These are phyloP conservation scores for Lactarius akahatsu DNA, from an alignment of 768 basidiomycete genomes.

Conservation along the genomic window DNA sequence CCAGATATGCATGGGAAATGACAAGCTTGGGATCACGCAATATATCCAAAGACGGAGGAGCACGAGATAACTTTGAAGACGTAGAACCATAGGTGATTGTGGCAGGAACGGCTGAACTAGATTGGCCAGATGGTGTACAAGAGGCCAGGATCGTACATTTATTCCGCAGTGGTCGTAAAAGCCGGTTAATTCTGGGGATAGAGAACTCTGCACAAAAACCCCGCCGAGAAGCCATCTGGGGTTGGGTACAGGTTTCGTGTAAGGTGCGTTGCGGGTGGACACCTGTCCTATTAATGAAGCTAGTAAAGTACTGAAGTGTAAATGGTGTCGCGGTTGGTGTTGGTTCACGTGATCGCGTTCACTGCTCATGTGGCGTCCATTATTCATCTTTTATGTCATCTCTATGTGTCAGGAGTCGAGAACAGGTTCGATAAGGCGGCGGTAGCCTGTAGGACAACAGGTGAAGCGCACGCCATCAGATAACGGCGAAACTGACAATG, in stretches of 20 bases:
- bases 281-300: not conserved
- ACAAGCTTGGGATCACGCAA: constrained; percentile 41
- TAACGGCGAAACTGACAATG: not conserved
- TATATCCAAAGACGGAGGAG: constrained; percentile 38
- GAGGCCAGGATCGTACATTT: constrained; percentile 44
- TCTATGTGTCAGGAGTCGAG: not conserved
- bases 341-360: not conserved
- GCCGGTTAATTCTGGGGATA: constrained; percentile 43
- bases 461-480: not conserved
- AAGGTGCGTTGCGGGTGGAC: no score
- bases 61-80: constrained; percentile 7
- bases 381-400: not conserved
- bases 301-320: not conserved
- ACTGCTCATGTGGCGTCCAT: not conserved
- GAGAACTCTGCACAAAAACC: constrained; percentile 34
- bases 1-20: constrained; percentile 38
- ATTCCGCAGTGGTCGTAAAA: constrained; percentile 48
- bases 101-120: constrained; percentile 25
- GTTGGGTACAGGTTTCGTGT: not conserved
- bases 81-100: constrained; percentile 28
- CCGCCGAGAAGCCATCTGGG: constrained; percentile 7
- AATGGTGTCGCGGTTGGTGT: not conserved
- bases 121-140: constrained; percentile 29
- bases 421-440: no score
- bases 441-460: no score